Percentiles rank a stretch among this genome's conserved stretches.
These are phyloP conservation scores for Jackrogersella minutella DNA, from an alignment of 495 filamentous ascomycete genomes.

Conservation along the genomic window DNA sequence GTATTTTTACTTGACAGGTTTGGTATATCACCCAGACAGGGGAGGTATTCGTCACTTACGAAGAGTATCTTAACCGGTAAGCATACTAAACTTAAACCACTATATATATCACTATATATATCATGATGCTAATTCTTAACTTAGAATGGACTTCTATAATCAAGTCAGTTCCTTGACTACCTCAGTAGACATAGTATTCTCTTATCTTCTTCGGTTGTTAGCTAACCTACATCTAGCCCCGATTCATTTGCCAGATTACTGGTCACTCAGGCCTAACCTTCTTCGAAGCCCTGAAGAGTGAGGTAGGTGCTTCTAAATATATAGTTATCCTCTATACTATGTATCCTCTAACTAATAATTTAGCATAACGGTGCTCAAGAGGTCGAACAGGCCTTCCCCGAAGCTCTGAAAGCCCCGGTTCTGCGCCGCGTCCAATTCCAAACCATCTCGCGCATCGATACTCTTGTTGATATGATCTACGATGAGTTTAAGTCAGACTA, in stretches of 20 bases:
- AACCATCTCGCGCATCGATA: conserved; percentile 88
- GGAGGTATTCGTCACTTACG: conserved; percentile 89
- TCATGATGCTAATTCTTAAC: conserved; percentile 4
- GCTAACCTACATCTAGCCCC: conserved; percentile 61
- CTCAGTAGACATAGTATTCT: too few relatives aligned
- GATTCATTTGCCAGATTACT: conserved; percentile 94
- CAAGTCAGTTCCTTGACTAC: conserved; percentile 63
- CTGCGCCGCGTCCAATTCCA: conserved; percentile 90
- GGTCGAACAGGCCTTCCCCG: conserved; percentile 90
- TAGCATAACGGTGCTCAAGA: conserved; percentile 86
- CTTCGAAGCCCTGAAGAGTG: conserved; percentile 90
- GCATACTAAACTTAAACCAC: conserved; percentile 32
- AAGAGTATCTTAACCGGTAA: conserved; percentile 83
- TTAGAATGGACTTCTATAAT: conserved; percentile 92
- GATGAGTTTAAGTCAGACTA: conserved; percentile 94
- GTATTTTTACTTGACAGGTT: conserved; percentile 67
- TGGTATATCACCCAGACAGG: conserved; percentile 91
- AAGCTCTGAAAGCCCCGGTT: conserved; percentile 89
- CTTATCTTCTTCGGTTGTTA: neutral
- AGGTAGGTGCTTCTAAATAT: conserved; percentile 68
- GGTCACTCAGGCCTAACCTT: conserved; percentile 93
- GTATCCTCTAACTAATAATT: conserved; percentile 31
- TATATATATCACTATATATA: neutral
- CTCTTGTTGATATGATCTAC: conserved; percentile 70
- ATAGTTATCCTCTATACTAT: neutral